Percentiles rank a stretch among this genome's conserved stretches.
These are phyloP conservation scores for Fusarium beomiforme DNA, from an alignment of 2,329 filamentous ascomycete species.

Conservation along the genomic window DNA sequence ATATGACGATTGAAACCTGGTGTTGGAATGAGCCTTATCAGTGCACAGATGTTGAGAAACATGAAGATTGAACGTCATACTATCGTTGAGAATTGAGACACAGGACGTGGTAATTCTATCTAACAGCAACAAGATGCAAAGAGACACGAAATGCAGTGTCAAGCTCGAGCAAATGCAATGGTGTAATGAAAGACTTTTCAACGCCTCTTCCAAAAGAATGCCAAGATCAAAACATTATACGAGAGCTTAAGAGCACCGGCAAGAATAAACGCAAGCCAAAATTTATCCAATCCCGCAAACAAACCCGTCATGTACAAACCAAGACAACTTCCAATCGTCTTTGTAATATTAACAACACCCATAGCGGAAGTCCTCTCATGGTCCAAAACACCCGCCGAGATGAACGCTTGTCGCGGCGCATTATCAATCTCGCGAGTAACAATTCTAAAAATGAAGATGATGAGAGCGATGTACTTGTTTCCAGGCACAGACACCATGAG, in stretches of 20 bases:
- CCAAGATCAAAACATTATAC: constrained; percentile 36
- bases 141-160: neutral
- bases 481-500: constrained; percentile 33
- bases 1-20: neutral
- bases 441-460: constrained; percentile 37
- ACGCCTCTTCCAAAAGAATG: constrained; percentile 36
- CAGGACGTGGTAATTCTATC: neutral
- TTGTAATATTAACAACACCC: constrained; percentile 40
- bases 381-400: constrained; percentile 33
- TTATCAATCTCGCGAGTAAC: constrained; percentile 37
- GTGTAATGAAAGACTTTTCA: neutral
- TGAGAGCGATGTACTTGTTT: constrained; percentile 31
- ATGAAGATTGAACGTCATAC: neutral
- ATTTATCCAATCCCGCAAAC: constrained; percentile 33
- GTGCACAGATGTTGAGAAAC: neutral
- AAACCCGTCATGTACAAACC: constrained; percentile 32
- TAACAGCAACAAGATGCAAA: neutral
- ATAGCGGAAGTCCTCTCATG: constrained; percentile 36
- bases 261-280: constrained; percentile 38
- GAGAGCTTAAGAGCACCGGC: constrained; percentile 30
- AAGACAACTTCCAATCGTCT: constrained; percentile 35
- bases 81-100: rapidly evolving
- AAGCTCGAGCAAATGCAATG: neutral
- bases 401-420: constrained; percentile 34
- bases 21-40: neutral